Percentiles rank a stretch among this genome's conserved stretches.
Evolutionary conservation across 805 yeast genomes (phyloP).

Genomic region (Tetrapisispora namnaoensis): DNA sequence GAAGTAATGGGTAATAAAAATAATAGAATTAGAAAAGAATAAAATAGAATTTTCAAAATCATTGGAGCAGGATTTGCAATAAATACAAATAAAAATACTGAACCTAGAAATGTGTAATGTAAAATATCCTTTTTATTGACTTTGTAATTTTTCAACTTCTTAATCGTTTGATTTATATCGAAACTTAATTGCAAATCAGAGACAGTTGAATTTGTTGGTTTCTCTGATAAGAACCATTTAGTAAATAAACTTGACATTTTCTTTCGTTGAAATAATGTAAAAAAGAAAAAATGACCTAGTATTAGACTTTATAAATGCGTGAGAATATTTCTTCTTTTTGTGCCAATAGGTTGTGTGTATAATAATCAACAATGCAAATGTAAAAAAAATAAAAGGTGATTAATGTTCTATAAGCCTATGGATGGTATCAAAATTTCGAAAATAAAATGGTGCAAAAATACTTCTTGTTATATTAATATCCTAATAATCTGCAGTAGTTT

Average conservation of each 20-base stretch:
- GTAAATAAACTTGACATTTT: conserved; percentile 30
- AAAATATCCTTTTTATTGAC: conserved; percentile 40
- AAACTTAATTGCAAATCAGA: conserved; percentile 43
- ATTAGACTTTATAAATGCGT: too few relatives aligned
- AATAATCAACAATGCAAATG: too few relatives aligned
- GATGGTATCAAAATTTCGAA: too few relatives aligned
- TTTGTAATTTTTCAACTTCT: conserved; percentile 34
- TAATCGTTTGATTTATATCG: conserved; percentile 34
- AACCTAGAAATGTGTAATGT: conserved; percentile 41
- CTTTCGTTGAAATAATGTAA: too few relatives aligned
- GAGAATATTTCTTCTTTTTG: too few relatives aligned
- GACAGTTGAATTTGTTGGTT: conserved; percentile 39
- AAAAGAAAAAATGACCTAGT: too few relatives aligned
- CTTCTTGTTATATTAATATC: too few relatives aligned
- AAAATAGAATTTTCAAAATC: conserved; percentile 25
- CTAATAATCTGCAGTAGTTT: too few relatives aligned
- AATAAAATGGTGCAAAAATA: too few relatives aligned
- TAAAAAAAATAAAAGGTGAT: too few relatives aligned
- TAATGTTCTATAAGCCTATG: too few relatives aligned
- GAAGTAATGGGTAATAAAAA: conserved; percentile 67
- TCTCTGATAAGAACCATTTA: conserved; percentile 45
- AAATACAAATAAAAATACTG: conserved; percentile 49
- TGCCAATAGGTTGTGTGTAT: too few relatives aligned
- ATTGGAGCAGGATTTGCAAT: conserved; percentile 46
- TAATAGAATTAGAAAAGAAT: conserved; percentile 33